Evolutionary conservation across 352 stramenopile genomes (phyloP), one percentile per base, ranked within the genome.

Genomic region (Globisporangium barbulae): DNA sequence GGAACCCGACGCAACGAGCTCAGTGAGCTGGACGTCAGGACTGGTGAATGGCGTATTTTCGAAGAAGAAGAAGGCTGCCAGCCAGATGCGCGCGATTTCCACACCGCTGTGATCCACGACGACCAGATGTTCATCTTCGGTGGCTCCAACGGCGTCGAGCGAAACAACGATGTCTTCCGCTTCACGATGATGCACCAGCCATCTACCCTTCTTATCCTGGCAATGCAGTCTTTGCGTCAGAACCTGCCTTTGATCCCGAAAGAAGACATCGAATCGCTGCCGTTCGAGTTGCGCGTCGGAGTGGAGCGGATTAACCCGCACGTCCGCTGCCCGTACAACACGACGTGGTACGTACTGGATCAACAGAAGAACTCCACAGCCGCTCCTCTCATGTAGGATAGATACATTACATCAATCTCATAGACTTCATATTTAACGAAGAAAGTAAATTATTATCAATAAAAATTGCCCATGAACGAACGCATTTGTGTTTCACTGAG

Each of bases 121-220:
- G 72, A 88, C 49, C 75, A 84, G 53, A 88, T 94, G 57, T 94
- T 90, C 63, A 76, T 94, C 19, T 94, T 94, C 39, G 85, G 85
- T 47, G 85, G 85, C 28, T 94, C 85, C 5, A 94, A 94, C 44
- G 85, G 85, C n/a, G 74, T 87, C 22, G 82, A 94, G 72, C 72
- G 85, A 25, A 94, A 90, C 70, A 94, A 91, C 35, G 83, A 94
- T 50, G 78, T 94, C 28, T 88, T 84, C 66, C 85, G 83, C 31
- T 91, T 81, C 66, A 81, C 75, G 9, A 70, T 85, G 63, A 65
- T 70, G 13, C 74, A 89, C 59, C 75, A 91, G 63, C 81, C 83
- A 5, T 73, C 85, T 39, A 81, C 85, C 21, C 68, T 94, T 44
- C 39, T 90, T 53, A 79, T 92, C 33, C 61, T 94, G 28, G 79